Evolutionary conservation across 768 basidiomycete genomes (phyloP), one percentile per base, ranked within the genome.

Genomic region (Phaffia australis): DNA sequence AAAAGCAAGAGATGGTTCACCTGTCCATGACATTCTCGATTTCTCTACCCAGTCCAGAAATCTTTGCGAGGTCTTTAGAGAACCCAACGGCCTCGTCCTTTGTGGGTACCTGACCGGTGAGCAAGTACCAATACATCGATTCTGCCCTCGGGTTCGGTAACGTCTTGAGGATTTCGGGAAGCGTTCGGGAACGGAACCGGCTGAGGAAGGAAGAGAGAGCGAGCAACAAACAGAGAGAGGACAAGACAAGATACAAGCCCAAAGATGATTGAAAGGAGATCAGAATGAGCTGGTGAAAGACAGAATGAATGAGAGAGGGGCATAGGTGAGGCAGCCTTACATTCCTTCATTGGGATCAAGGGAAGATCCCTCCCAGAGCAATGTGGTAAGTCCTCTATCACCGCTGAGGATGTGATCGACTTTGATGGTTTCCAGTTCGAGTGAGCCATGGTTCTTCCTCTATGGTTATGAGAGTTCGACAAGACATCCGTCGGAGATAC

Each of bases 321-420:
- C 23, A 60, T n/a, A 21, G 30, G n/a, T 54, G 52, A 56, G 49
- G 11, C 35, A 42, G 35, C 35, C 35, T 16, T 49, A n/a, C 60
- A 68, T 21, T 60, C 87, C 89, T 81, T 51, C 32, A 27, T 64
- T 30, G 56, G 94, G 87, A 76, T 99, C 95, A 55, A 99, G 82
- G 35, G 95, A 92, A 18, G 95, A 98, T 25, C 92, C 90, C 71
- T 99, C 94, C 94, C 95, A 98, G 60, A 99, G 83, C 87, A 99
- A 91, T 57, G 88, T 85, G 76, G 92, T 61, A 25, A 61, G 23
- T 3, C 60, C 60, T 55, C 88, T 27, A 21, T 48, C 60, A 21
- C 60, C 60, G 19, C 60, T 51, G 15, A 61, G 25, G 11, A 61
- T 51, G 4, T 48, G 16, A 3, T 30, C 60, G 3, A 61, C 46